Evolutionary conservation across 495 filamentous ascomycete genomes (phyloP), one percentile per base, ranked within the genome.

Genomic region (Hypomontagnella submonticulosa): DNA sequence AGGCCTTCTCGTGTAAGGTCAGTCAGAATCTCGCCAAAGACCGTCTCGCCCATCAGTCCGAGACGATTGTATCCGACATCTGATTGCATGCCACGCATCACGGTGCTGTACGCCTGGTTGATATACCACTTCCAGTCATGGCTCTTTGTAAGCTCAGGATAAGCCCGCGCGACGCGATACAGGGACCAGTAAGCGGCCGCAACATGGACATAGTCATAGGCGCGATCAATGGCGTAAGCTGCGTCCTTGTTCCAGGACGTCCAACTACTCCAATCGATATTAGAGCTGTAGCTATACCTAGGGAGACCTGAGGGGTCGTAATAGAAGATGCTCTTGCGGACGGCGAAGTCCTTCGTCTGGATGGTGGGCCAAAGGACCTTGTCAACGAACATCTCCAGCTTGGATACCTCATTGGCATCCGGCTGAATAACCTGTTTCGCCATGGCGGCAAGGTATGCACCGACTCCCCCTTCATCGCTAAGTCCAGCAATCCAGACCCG

Each of bases 131-230:
- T 58, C 76, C 78, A 80, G 4, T 59, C 59, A 20, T 77, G 71
- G 11, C 55, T 57, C 8, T 69, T 75, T 2, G 77, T 47, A n/a
- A 82, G 43, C 16, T 52, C 65, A 1, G 78, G 77, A 64, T 78
- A 75, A 16, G 73, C 76, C 13, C 81, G 65, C 6, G 76, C 81
- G 12, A 75, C 81, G 2, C 80, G 75, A 51, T 85, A 85, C 36
- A 85, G 61, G 0, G 81, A 72, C 82, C 81, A 86, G 37, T 83
- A 84, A 8, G 76, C 64, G 2, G 77, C 80, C 10, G 76, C 73
- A 0, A 84, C 78, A 61, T 84, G 81, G 12, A 85, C 77, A 63
- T 86, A 86, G 57, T 84, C 74, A 51, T 86, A 86, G 2, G 81
- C 80, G 3, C 83, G 73, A 40, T 81, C 71, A 6, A 76, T 74